Conservation (phyloP, 768 basidiomycete species). For the Suillus variegatus region DNA sequence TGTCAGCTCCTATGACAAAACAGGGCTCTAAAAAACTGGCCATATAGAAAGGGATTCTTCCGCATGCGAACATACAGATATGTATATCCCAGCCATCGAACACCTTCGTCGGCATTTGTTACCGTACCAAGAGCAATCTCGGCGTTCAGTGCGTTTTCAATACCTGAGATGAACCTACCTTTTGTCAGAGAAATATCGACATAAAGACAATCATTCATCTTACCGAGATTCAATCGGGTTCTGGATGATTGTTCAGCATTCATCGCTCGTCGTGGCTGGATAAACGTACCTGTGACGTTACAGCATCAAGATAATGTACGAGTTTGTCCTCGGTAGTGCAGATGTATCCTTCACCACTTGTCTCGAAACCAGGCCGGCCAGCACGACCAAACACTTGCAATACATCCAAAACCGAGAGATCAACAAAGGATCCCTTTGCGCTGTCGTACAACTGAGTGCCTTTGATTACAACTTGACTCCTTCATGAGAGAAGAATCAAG, state of each 20-base stretch:
- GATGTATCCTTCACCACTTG: slow-evolving; percentile 95
- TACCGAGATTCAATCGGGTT: slow-evolving; percentile 96
- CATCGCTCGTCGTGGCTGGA: neutral
- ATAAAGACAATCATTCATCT: slow-evolving; percentile 22
- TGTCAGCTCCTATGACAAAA: slow-evolving; percentile 11
- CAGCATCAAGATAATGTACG: slow-evolving; percentile 83
- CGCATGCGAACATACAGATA: slow-evolving; percentile 96
- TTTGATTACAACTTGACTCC: slow-evolving; percentile 80
- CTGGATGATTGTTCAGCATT: slow-evolving; percentile 37
- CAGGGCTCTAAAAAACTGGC: slow-evolving; percentile 38
- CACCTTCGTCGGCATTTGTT: slow-evolving; percentile 79
- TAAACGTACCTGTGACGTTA: slow-evolving; percentile 74
- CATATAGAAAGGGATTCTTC: slow-evolving; percentile 86
- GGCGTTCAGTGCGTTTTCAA: slow-evolving; percentile 91
- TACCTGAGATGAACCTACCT: slow-evolving; percentile 72
- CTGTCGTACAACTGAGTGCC: slow-evolving; percentile 97
- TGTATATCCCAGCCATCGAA: slow-evolving; percentile 96
- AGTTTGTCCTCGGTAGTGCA: slow-evolving; percentile 95
- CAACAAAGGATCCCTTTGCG: slow-evolving; percentile 84
- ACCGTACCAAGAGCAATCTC: slow-evolving; percentile 96
- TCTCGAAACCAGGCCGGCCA: slow-evolving; percentile 84
- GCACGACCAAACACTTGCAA: slow-evolving; percentile 98
- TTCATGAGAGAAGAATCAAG: slow-evolving; percentile 11
- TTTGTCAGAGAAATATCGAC: neutral
- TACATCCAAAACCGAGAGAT: slow-evolving; percentile 93